Evolutionary conservation across 306 rosid species (phyloP).

Genomic region (Rosa lucieae): DNA sequence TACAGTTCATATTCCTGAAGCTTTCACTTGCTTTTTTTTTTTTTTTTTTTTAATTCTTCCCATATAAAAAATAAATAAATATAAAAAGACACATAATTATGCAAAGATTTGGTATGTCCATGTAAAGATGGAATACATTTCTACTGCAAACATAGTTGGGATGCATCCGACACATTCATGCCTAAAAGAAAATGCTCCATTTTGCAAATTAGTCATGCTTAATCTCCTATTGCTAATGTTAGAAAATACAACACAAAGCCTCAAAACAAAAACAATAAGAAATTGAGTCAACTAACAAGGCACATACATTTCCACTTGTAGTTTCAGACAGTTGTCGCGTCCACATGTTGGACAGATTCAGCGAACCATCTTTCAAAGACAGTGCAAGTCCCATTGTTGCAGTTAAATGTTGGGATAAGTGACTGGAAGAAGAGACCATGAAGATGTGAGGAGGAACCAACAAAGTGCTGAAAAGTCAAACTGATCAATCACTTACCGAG

Average conservation of each 20-base stretch:
- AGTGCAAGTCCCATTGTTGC: conserved; percentile 79
- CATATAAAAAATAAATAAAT: neutral
- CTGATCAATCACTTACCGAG: conserved; percentile 55
- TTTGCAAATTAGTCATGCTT: neutral
- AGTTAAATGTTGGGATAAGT: conserved; percentile 68
- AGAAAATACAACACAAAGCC: neutral
- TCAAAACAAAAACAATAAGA: neutral
- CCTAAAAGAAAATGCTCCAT: conserved; percentile 4
- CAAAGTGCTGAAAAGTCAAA: conserved; percentile 16
- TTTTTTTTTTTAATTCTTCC: neutral
- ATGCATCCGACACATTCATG: neutral
- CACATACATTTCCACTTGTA: conserved; percentile 69
- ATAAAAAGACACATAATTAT: neutral
- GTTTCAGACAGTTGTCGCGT: conserved; percentile 88
- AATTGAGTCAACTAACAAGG: conserved; percentile 18
- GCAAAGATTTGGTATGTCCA: neutral
- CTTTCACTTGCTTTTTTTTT: neutral
- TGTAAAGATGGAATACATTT: conserved; percentile 8
- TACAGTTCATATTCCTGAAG: neutral
- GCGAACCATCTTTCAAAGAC: conserved; percentile 82
- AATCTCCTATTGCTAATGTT: neutral
- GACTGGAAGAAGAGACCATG: conserved; percentile 42
- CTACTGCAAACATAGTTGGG: neutral
- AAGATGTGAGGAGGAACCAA: conserved; percentile 6
- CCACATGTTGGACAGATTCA: conserved; percentile 91